Evolutionary conservation across 805 yeast genomes (phyloP).

Genomic region (Yarrowia divulgata): DNA sequence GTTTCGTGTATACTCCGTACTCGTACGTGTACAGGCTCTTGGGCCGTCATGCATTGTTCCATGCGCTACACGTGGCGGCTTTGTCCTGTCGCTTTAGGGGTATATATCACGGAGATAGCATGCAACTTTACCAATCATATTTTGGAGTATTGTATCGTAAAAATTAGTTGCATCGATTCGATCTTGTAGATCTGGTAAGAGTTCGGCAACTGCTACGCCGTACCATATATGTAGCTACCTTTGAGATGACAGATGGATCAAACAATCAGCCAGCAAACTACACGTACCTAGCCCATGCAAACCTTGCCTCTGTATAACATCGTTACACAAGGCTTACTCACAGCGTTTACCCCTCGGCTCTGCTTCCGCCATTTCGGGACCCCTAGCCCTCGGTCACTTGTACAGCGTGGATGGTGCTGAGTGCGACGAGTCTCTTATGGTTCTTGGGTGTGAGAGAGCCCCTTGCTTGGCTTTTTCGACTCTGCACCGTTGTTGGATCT

Average conservation of each 20-base stretch:
- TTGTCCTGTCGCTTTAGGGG: slow-evolving; percentile 28
- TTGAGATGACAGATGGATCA: too few relatives aligned
- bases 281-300: background rate
- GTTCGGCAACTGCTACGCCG: too few relatives aligned
- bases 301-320: background rate
- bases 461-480: slow-evolving; percentile 9
- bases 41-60: slow-evolving; percentile 17
- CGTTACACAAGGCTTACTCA: slow-evolving; percentile 7
- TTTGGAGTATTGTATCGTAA: background rate
- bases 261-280: too few relatives aligned
- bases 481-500: slow-evolving; percentile 11
- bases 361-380: background rate
- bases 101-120: slow-evolving; percentile 37
- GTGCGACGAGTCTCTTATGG: too few relatives aligned
- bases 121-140: slow-evolving; percentile 30
- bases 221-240: too few relatives aligned
- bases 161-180: too few relatives aligned
- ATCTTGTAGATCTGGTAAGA: slow-evolving; percentile 5
- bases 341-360: slow-evolving; percentile 29
- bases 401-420: background rate
- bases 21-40: background rate
- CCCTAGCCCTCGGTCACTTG: slow-evolving; percentile 21
- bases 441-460: too few relatives aligned
- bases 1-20: too few relatives aligned
- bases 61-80: slow-evolving; percentile 37